phyloP scores from a whole-genome alignment of 257 asterid genomes.

The Jacaranda mimosifolia region DNA sequence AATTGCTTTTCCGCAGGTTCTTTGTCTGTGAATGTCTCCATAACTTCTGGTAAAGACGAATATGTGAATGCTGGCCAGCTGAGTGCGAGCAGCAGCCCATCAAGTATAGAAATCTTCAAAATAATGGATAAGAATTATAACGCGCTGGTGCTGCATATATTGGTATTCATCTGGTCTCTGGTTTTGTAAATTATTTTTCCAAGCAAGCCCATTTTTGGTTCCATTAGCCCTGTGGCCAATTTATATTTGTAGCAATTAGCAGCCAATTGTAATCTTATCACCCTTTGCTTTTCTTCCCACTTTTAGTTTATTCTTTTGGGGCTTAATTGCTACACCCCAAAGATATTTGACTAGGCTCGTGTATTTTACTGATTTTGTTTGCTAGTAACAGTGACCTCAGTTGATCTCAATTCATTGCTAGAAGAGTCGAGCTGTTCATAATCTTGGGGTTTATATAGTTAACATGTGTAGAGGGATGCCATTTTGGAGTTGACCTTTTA shows the following conservation, averaged over 20 bases:
- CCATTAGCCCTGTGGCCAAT: slow-evolving; percentile 29
- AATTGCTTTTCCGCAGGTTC: slow-evolving; percentile 45
- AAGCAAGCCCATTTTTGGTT: slow-evolving; percentile 29
- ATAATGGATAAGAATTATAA: slow-evolving; percentile 26
- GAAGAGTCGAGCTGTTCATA: neutral
- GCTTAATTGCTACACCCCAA: neutral
- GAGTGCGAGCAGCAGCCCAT: slow-evolving; percentile 52
- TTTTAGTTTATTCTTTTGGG: slow-evolving; percentile 11
- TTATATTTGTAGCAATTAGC: slow-evolving; percentile 43
- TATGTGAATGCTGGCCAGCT: slow-evolving; percentile 57
- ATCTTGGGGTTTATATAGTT: neutral
- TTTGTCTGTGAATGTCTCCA: slow-evolving; percentile 55
- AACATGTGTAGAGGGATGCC: neutral
- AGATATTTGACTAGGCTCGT: neutral
- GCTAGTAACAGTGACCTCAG: neutral
- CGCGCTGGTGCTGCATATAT: slow-evolving; percentile 37
- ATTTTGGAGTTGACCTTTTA: neutral
- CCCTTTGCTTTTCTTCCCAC: neutral
- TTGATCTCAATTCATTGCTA: neutral
- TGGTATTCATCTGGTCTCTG: slow-evolving; percentile 29
- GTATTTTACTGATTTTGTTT: neutral
- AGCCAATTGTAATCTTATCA: slow-evolving; percentile 22
- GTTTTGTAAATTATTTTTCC: slow-evolving; percentile 40
- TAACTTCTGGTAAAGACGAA: slow-evolving; percentile 55
- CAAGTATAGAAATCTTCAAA: slow-evolving; percentile 33